Base-by-base conservation (phyloP, 352 stramenopile genomes). In the Phytophthora citricola region DNA sequence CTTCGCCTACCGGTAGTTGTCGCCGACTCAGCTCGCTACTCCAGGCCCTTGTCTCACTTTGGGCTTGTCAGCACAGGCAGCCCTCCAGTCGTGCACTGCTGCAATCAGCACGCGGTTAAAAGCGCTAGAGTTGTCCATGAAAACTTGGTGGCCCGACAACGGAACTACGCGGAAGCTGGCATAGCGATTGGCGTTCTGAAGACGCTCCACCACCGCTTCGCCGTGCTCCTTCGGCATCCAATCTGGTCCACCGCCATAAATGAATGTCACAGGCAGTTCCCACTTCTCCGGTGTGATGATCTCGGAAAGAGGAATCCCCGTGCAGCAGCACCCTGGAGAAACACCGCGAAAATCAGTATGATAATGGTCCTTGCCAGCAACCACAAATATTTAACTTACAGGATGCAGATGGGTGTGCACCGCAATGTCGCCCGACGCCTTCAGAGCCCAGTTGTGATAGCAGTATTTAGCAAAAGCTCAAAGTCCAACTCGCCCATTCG, bases 401-500 rank as follows among this genome's bases (percentile, higher is more conserved):
- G 83, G 83, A 20, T 86, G 78, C 14, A 92, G 63, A 40, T 91
- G 78, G 6, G 81, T 92, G 70, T 90, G 80, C 52, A 92, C 62
- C 4, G 79, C 79, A 10, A 86, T 71, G n/a, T 91, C 84, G 24
- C 81, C 82, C 0, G 84, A 92, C 20, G 78, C 63, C 54, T 85
- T 83, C 10, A 89, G 55, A 2, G 81, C 81, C 81, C 81, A 92
- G 57, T 92, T 92, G 64, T 92, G 78, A 63, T 92, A 92, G 43
- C 69, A 87, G 71, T 92, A 92, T 29, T 65, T 53, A 2, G 81
- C 83, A 38, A 92, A 12, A 87, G 62, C 27, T 85, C 58, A 31
- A 89, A 81, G 58, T 85, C 60, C 54, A 92, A 71, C 31, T 85
- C 77, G 15, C 81, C 84, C 32, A 62, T 77, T n/a, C 79, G 81